Evolutionary conservation across 805 yeast species (phyloP), one percentile per base, ranked within the genome.

Genomic region (Yamadazyma takamatsuzukensis): DNA sequence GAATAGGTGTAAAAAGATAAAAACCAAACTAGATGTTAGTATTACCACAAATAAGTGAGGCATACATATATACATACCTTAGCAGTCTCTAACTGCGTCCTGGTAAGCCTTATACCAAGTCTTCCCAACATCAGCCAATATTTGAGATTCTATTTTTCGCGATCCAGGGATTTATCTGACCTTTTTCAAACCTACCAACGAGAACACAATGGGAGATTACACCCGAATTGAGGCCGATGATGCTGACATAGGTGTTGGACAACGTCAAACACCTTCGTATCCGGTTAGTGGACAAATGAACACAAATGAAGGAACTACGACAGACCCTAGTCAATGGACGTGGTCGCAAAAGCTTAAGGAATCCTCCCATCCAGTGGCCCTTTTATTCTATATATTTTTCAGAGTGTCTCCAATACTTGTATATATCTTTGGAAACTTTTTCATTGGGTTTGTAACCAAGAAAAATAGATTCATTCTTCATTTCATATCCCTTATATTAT

Each of bases 291-390:
- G n/a, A n/a, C n/a, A n/a, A n/a, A n/a, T 23, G n/a, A 16, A 8
- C 32, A 21, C 8, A 28, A n/a, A n/a, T n/a, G 4, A 7, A 7
- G 32, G 32, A 19, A 12, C 17, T n/a, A 18, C 43, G 19, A 21
- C 36, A 7, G 19, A 38, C 28, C 43, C 45, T 10, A 25, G 24
- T 29, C 52, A 39, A 49, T 45, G 56, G 43, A 45, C 60, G 1
- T 54, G 55, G 58, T 25, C 46, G 5, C 52, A 59, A 28, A 48
- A 54, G 25, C 51, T 83, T 9, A 67, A 71, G 21, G 81, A 82
- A 49, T 83, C 93, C 4, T 79, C 93, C 17, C 95, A 85, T 51
- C 95, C 95, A 2, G 60, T 83, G n/a, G 94, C 94, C 2, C 59
- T 83, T 6, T 38, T 81, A 4, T 78, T 74, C 52, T 86, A 68